Base-by-base conservation (phyloP, 2,329 filamentous ascomycete genomes). In the Elsinoe arachidis region DNA sequence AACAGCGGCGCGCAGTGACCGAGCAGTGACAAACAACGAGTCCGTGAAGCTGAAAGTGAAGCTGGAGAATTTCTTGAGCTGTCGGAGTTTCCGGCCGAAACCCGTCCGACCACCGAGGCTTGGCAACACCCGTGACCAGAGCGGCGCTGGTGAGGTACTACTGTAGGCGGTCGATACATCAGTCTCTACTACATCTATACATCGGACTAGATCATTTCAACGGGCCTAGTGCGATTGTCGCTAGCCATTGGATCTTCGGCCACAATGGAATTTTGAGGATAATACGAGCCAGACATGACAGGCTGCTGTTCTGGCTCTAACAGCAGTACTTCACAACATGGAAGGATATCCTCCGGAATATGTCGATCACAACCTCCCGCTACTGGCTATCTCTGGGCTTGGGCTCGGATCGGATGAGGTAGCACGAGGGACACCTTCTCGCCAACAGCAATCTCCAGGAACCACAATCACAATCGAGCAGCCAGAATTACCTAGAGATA, bases 341-440 rank as follows among this genome's bases (percentile, higher is more conserved):
- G 87, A 93, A 72, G 87, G 81, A 65, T 92, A 90, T 73, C 87
- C 88, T 56, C 70, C 75, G 59, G 86, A 86, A 72, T 95, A 91
- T 75, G 78, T 95, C 70, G 83, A 85, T 69, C 90, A 93, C 73
- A 95, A 93, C 73, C 80, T 95, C 65, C 92, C 92, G 35, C 80
- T 96, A 58, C 74, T 97, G 60, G 77, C 95, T 47, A 80, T 95
- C 34, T 90, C 90, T 37, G 93, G 92, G 11, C 79, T 96, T 34
- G 78, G 73, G 67, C 73, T 71, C 17, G 63, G 64, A 9, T 58
- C 53, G 15, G 62, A 63, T 15, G 26, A 14, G 19, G 10, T 15
- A 30, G 33, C n/a, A 3, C 14, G 12, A 10, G 14, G 4, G 14
- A 21, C 38, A 23, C 21, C 17, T 35, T 12, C 41, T 23, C 14